Conservation (phyloP, 768 basidiomycete genomes). For the Amanita pseudoporphyria region DNA sequence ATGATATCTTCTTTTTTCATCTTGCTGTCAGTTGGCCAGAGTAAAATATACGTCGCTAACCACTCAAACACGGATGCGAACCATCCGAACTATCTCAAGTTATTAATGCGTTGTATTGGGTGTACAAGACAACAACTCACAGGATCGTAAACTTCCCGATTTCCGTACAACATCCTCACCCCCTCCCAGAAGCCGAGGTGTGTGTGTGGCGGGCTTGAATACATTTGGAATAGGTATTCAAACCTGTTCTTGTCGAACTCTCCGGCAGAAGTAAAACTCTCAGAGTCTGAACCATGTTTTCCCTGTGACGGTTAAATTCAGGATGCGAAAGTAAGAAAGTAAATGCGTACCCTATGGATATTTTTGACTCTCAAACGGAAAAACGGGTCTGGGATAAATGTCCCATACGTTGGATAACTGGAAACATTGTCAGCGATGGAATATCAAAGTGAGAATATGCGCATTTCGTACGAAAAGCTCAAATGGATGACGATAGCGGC, state of each 20-base stretch:
- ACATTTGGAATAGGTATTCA: constrained; percentile 30
- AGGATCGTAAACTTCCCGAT: constrained; percentile 27
- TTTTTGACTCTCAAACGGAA: constrained; percentile 30
- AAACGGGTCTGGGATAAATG: constrained; percentile 31
- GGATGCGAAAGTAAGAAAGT: not conserved
- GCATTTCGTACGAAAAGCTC: constrained; percentile 29
- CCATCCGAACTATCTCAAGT: constrained; percentile 29
- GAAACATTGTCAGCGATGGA: not conserved
- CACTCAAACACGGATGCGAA: constrained; percentile 31
- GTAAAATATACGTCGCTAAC: constrained; percentile 28
- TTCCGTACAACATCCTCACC: constrained; percentile 31
- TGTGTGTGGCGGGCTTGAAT: constrained; percentile 29
- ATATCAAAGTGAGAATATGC: not conserved
- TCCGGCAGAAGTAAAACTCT: constrained; percentile 26
- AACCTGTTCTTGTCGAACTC: constrained; percentile 31
- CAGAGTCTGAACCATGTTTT: constrained; percentile 34
- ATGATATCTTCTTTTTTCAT: constrained; percentile 31
- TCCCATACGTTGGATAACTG: constrained; percentile 27
- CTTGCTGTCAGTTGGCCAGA: constrained; percentile 26
- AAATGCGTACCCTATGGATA: constrained; percentile 27
- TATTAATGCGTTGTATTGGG: not conserved
- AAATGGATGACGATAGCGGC: constrained; percentile 28
- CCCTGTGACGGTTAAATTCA: constrained; percentile 16
- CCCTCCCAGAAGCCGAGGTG: constrained; percentile 28
- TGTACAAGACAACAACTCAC: constrained; percentile 18